These are phyloP conservation scores for Aureobasidium sp. DNA, from an alignment of 2,329 filamentous ascomycete species.

Conservation along the genomic window DNA sequence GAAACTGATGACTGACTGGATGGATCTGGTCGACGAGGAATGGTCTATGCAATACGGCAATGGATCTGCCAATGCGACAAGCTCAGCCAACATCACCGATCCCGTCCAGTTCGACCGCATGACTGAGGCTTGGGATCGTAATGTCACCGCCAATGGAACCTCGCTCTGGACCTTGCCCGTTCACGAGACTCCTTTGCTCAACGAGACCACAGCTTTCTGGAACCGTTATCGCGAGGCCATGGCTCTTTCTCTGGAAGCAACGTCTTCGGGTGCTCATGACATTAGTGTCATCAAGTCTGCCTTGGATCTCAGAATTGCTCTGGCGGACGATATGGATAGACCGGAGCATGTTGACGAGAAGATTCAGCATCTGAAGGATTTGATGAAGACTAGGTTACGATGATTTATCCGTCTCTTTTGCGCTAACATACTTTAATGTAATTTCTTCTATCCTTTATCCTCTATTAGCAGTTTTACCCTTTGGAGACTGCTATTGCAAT, in stretches of 20 bases:
- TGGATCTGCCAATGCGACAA: not conserved
- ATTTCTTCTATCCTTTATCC: no score
- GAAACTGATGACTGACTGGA: not conserved
- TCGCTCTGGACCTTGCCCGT: not conserved
- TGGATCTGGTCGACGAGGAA: not conserved
- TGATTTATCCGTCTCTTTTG: not conserved
- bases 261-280: not conserved
- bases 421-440: no score
- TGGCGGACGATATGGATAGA: not conserved
- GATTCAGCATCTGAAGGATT: not conserved
- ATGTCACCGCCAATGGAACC: not conserved
- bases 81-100: not conserved
- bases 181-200: not conserved
- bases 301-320: not conserved
- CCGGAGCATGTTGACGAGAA: not conserved
- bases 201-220: conserved; percentile 1
- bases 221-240: not conserved
- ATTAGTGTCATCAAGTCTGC: not conserved
- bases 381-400: not conserved
- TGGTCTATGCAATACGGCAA: not conserved
- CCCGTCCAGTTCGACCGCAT: not conserved
- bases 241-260: not conserved
- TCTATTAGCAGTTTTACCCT: no score
- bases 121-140: not conserved
- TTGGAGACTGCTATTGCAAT: no score